Conservation (phyloP, 371 early-diverging fungal species). For the Saksenaea oblongispora region DNA sequence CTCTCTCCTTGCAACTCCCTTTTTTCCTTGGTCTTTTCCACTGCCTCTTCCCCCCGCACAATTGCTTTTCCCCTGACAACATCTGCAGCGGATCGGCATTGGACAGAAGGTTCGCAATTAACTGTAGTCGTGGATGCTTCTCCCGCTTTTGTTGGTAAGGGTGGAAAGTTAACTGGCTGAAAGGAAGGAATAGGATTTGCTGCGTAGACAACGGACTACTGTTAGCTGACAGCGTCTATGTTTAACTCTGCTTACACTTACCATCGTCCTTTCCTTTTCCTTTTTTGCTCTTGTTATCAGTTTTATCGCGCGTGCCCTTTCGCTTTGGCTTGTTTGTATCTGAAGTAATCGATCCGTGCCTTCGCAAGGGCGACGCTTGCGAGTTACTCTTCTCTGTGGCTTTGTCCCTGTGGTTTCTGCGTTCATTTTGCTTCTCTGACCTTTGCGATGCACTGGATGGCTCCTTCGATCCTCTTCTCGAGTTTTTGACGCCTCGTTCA, state of each 20-base stretch:
- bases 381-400: not conserved
- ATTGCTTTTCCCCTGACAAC: not conserved
- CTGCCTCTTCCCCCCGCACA: not conserved
- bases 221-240: slow-evolving; percentile 1
- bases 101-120: not conserved
- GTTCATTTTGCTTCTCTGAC: slow-evolving; percentile 1
- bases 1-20: not conserved
- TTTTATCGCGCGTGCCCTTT: not conserved
- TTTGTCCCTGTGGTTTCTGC: not conserved
- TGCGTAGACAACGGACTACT: not conserved
- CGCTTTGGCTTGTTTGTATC: slow-evolving; percentile 5
- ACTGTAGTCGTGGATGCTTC: not conserved
- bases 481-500: not conserved
- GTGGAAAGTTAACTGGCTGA: slow-evolving; percentile 14
- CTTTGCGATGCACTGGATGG: not conserved
- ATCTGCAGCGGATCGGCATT: slow-evolving; percentile 4
- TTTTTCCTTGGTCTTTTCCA: not conserved
- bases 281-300: not conserved
- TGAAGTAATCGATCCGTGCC: not conserved
- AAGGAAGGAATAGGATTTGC: slow-evolving; percentile 11
- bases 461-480: not conserved
- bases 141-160: not conserved
- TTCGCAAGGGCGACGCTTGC: not conserved
- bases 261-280: slow-evolving; percentile 2
- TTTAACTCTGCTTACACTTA: not conserved